These are phyloP conservation scores for Bonia amplexicaulis DNA, from an alignment of 176 grass and related monocot species.

Conservation along the genomic window DNA sequence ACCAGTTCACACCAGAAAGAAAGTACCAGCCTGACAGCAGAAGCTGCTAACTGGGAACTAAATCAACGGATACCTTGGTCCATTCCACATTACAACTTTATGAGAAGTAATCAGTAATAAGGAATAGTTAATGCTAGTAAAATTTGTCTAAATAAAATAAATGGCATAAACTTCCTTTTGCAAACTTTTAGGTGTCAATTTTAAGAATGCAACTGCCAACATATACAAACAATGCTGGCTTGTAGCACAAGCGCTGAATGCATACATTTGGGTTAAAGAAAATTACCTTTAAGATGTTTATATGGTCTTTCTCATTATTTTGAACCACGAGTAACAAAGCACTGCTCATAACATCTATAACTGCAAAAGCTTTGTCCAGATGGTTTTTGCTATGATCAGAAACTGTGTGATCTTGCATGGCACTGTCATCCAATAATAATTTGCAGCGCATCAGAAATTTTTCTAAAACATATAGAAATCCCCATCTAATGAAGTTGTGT, in stretches of 20 bases:
- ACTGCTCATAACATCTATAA: conserved; percentile 92
- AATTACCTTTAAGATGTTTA: conserved; percentile 96
- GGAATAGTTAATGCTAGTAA: not conserved
- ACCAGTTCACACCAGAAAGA: not conserved
- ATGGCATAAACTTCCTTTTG: not conserved
- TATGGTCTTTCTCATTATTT: conserved; percentile 93
- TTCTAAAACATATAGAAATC: conserved; percentile 86
- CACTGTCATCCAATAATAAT: conserved; percentile 95
- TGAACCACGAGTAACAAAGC: conserved; percentile 85
- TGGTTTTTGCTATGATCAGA: conserved; percentile 44
- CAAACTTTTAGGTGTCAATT: not conserved
- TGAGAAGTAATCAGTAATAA: not conserved
- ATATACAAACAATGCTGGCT: not conserved
- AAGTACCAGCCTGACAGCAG: not conserved
- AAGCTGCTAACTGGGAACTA: not conserved
- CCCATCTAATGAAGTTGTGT: conserved; percentile 93
- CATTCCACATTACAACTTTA: not conserved
- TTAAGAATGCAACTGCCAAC: not conserved
- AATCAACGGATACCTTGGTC: not conserved
- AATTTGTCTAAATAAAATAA: not conserved
- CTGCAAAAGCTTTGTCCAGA: conserved; percentile 76
- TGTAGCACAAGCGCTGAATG: not conserved
- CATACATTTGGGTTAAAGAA: not conserved
- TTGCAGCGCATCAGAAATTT: conserved; percentile 94
- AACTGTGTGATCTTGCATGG: conserved; percentile 43